Evolutionary conservation across 2,329 filamentous ascomycete genomes (phyloP), one percentile per base, ranked within the genome.

Genomic region (Venturia pyrina): DNA sequence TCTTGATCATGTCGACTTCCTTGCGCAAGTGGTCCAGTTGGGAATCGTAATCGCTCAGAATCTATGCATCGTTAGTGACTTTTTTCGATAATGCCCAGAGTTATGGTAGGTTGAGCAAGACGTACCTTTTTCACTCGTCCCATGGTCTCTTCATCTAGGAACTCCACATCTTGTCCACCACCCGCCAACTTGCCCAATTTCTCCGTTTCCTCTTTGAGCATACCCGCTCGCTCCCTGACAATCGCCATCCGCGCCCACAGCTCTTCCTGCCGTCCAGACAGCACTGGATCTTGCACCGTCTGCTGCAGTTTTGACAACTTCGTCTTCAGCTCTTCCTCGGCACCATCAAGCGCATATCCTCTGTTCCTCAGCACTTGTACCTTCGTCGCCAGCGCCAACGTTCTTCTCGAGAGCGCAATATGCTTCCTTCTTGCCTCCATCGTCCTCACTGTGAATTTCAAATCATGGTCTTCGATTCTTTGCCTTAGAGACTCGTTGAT

Each of bases 221-320:
- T 83, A 69, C 88, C 85, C 28, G 89, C 88, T 69, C 91, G 86
- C 68, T 89, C 89, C 69, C 89, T 82, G 61, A 95, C 79, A 46
- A 88, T 84, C 62, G 92, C 88, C 78, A 95, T 84, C 59, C 90
- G 81, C 69, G 90, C 91, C 90, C 90, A 95, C 57, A 95, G 86
- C 79, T 95, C 90, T 76, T 95, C 91, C 73, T 91, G 88, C 69
- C 89, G 81, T 2, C 89, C 90, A 46, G 85, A 84, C 65, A 93
- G 82, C 8, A 87, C 87, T 8, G 91, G 90, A 72, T 95, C 90
- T 69, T 87, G 86, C 37, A 91, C 85, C 63, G 82, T 81, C 72
- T 85, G 85, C 74, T 93, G 89, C 66, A 95, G 79, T 32, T 79
- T 81, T 71, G 87, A 79, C 67, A 96, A 80, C 74, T 90, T 89